These are phyloP conservation scores for Panicum hallii DNA, from an alignment of 202 grass and related monocot species.

Conservation along the genomic window DNA sequence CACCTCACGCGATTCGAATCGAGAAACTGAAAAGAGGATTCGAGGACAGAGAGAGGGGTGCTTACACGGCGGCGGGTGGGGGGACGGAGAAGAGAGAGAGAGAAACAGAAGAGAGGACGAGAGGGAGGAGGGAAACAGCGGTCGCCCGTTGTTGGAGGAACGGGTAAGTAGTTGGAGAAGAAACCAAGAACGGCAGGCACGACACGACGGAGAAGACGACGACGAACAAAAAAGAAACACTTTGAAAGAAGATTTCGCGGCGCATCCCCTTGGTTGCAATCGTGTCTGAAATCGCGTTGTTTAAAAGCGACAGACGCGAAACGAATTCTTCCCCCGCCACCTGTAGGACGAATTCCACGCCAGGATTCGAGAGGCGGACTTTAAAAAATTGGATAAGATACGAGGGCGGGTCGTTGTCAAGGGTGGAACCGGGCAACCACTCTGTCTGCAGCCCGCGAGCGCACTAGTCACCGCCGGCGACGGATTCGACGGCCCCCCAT, in stretches of 20 bases:
- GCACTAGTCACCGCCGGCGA: constrained; percentile 47
- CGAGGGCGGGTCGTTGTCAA: constrained; percentile 44
- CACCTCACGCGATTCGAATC: constrained; percentile 58
- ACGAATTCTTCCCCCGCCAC: constrained; percentile 37
- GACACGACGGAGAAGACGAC: constrained; percentile 24
- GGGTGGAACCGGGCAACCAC: constrained; percentile 42
- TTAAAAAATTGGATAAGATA: constrained; percentile 15
- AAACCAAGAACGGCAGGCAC: constrained; percentile 44
- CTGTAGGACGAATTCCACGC: constrained; percentile 46
- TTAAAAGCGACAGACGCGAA: background rate
- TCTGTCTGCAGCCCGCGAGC: constrained; percentile 30
- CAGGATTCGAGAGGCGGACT: background rate
- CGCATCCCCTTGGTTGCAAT: constrained; percentile 6
- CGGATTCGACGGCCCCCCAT: constrained; percentile 37
- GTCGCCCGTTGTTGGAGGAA: constrained; percentile 46
- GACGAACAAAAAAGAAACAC: background rate
- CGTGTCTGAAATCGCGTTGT: constrained; percentile 35
- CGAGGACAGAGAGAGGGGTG: constrained; percentile 1
- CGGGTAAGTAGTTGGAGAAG: constrained; percentile 50
- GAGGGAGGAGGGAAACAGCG: constrained; percentile 42
- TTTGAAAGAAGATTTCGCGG: constrained; percentile 31
- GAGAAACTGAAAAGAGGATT: constrained; percentile 38
- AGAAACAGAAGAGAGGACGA: background rate
- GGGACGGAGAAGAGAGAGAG: constrained; percentile 23
- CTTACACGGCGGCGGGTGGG: constrained; percentile 30